Conservation (phyloP, 129 eudicot genomes). For the Gnaphalium uliginosum region DNA sequence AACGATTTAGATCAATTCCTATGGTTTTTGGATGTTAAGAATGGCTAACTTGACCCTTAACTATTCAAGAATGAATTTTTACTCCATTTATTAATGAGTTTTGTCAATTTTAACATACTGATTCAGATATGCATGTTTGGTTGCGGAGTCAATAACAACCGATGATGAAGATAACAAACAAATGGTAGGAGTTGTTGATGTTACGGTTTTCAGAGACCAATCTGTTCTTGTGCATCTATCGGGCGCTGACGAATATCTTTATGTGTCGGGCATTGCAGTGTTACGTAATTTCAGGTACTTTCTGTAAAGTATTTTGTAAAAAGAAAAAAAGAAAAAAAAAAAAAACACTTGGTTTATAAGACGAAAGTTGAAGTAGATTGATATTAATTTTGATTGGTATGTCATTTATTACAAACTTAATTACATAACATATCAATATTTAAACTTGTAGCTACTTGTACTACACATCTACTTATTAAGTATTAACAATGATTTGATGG, state of each 20-base stretch:
- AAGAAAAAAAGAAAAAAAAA: not conserved
- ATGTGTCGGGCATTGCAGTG: slow-evolving; percentile 94
- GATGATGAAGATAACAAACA: slow-evolving; percentile 19
- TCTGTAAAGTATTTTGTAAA: not conserved
- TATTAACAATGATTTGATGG: not conserved
- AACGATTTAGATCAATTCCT: too few species aligned
- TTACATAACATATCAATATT: not conserved
- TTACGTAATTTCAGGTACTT: slow-evolving; percentile 67
- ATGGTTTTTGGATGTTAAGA: not conserved
- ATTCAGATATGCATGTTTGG: slow-evolving; percentile 91
- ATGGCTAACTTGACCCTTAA: not conserved
- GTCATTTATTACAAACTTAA: too few species aligned
- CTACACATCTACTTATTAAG: not conserved
- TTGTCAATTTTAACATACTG: slow-evolving; percentile 4
- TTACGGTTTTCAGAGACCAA: slow-evolving; percentile 57
- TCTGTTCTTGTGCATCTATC: slow-evolving; percentile 64
- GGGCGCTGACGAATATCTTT: slow-evolving; percentile 72
- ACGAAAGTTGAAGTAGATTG: not conserved
- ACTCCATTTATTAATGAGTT: not conserved
- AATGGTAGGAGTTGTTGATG: slow-evolving; percentile 83
- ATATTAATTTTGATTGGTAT: not conserved
- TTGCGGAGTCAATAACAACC: slow-evolving; percentile 48
- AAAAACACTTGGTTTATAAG: not conserved
- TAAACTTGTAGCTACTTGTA: not conserved
- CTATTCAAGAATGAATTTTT: not conserved